Evolutionary conservation across 2,329 filamentous ascomycete species (phyloP), one percentile per base, ranked within the genome.

Genomic region (Colletotrichum musae): DNA sequence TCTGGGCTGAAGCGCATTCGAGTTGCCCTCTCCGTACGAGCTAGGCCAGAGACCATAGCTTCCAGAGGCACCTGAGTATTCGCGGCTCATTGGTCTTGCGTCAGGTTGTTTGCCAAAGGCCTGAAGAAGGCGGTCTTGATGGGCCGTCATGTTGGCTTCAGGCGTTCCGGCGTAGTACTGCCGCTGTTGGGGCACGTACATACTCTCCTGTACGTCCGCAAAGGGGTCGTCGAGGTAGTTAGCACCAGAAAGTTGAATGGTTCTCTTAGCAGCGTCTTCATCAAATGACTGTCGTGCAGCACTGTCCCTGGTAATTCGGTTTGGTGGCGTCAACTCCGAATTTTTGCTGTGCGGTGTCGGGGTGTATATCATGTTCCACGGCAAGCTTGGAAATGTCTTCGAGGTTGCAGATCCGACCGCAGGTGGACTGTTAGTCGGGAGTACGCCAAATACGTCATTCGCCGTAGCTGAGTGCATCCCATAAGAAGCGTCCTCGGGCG

Each of bases 391-490:
- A 32, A 84, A 79, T 6, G 78, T 59, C 70, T 79, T 82, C 21
- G 74, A 74, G 2, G 73, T 75, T 52, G 80, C 73, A 54, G 81
- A 80, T 56, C 76, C 74, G 66, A 77, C 73, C 36, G 77, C 66
- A 3, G 69, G 57, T 9, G 78, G 77, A 67, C 77, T 80, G 51
- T 76, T 78, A 7, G 80, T 74, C 15, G 75, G 77, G 50, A 82
- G 73, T 50, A 81, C 77, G 32, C 80, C 84, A 71, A 88, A 87
- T 2, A 87, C 72, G 18, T 87, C 86, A 56, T 86, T 84, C 28
- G 86, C 84, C 7, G 84, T 86, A 3, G 80, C 75, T 10, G 84
- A 85, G 73, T 86, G 83, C 86, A 89, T 88, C 16, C 85, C 87
- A 70, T 88, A 89, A 2, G 85, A 88, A 3, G 85, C 80, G 47